phyloP scores from a whole-genome alignment of 345 rosid genomes.

The Populus nigra region DNA sequence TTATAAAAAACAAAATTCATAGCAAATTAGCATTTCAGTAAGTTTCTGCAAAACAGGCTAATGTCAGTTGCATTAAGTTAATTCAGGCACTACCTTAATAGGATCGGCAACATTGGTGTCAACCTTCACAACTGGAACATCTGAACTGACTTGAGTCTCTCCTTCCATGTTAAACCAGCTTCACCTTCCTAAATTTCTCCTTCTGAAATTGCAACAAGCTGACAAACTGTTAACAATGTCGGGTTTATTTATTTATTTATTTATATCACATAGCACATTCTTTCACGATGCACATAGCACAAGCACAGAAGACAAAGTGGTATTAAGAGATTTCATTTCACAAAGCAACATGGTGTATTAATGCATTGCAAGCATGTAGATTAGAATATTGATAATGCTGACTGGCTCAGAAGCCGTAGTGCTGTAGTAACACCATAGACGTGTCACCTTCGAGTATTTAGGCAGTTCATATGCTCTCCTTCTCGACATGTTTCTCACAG shows the following conservation, averaged over 20 bases:
- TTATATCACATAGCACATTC: too few species aligned
- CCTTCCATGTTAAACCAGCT: constrained; percentile 53
- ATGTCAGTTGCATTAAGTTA: not conserved
- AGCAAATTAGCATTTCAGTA: not conserved
- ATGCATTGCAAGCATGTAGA: not conserved
- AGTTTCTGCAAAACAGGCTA: not conserved
- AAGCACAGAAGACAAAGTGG: not conserved
- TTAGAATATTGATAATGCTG: not conserved
- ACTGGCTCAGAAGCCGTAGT: not conserved
- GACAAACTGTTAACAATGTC: not conserved
- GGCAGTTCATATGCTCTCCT: too few species aligned
- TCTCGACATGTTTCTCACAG: too few species aligned
- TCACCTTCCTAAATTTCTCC: not conserved
- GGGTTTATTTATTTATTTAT: too few species aligned
- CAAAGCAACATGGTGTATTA: not conserved
- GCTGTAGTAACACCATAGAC: not conserved
- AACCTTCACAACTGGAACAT: constrained; percentile 49
- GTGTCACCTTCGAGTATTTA: too few species aligned
- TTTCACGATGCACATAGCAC: not conserved
- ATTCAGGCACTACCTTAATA: constrained; percentile 46
- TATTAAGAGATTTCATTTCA: not conserved
- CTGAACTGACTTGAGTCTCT: constrained; percentile 46
- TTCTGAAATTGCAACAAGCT: constrained; percentile 9
- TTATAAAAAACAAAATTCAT: not conserved
- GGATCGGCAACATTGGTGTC: constrained; percentile 36